Evolutionary conservation across 176 grass and related monocot species (phyloP).

Genomic region (Cenchrus americanus): DNA sequence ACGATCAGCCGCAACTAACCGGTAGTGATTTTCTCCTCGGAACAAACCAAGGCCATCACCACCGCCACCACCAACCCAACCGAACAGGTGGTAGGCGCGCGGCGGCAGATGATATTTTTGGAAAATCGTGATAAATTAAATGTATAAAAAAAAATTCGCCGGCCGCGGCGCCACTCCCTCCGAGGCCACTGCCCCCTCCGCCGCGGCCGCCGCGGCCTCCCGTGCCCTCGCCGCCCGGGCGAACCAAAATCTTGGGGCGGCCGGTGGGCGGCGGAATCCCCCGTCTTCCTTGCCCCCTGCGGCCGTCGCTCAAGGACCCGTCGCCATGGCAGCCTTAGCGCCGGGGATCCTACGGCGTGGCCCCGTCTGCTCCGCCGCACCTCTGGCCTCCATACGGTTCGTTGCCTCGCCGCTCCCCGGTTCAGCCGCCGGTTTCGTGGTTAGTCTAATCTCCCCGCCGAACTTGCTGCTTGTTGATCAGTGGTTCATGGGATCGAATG

Average conservation of each 20-base stretch:
- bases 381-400: slow-evolving; percentile 20
- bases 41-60: too few species aligned
- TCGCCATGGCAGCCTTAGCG: slow-evolving; percentile 43
- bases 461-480: slow-evolving; percentile 21
- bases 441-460: not conserved
- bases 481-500: slow-evolving; percentile 23
- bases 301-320: not conserved
- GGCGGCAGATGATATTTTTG: too few species aligned
- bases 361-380: not conserved
- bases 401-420: not conserved
- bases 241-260: not conserved
- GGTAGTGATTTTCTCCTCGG: too few species aligned
- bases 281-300: not conserved
- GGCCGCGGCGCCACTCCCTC: not conserved
- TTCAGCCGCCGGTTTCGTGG: not conserved
- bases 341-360: slow-evolving; percentile 19
- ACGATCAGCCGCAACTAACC: too few species aligned
- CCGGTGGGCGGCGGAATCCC: not conserved
- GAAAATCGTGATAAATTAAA: too few species aligned
- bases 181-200: not conserved
- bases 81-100: too few species aligned
- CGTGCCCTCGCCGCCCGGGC: not conserved
- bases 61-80: too few species aligned
- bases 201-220: not conserved
- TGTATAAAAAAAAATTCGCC: too few species aligned